Conservation (phyloP, 257 asterid genomes). For the Rubia yunnanensis region DNA sequence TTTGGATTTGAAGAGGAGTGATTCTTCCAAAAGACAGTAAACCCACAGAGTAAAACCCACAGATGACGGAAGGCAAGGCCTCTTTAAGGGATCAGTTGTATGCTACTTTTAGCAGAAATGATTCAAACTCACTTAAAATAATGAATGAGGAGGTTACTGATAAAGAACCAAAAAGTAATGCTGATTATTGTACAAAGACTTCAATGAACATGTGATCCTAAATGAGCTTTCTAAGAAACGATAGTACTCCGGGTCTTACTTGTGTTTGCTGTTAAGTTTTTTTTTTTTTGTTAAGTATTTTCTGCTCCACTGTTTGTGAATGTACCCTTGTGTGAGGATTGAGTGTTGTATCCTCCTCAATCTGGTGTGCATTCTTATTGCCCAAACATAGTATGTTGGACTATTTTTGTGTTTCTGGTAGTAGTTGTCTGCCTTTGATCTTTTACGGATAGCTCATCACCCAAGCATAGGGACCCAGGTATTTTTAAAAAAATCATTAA, state of each 20-base stretch:
- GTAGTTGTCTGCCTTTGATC: too few species aligned
- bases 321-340: background rate
- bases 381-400: background rate
- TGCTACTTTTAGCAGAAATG: too few species aligned
- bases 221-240: conserved; percentile 58
- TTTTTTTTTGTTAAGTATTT: background rate
- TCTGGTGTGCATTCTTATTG: background rate
- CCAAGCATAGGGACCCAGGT: too few species aligned
- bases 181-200: conserved; percentile 26
- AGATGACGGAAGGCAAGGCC: conserved; percentile 19
- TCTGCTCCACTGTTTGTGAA: too few species aligned
- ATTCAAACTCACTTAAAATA: too few species aligned
- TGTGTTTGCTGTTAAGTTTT: background rate
- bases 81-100: conserved; percentile 37
- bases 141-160: too few species aligned
- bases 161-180: conserved; percentile 25
- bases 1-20: conserved; percentile 21
- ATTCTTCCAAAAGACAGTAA: conserved; percentile 30
- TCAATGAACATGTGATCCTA: conserved; percentile 21
- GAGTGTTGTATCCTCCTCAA: background rate
- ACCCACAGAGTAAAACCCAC: conserved; percentile 18
- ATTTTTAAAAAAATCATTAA: too few species aligned
- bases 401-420: background rate
- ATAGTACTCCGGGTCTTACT: conserved; percentile 21
- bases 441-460: too few species aligned